Conservation (phyloP, 176 grass and related monocot genomes). For the Guadua angustifolia region DNA sequence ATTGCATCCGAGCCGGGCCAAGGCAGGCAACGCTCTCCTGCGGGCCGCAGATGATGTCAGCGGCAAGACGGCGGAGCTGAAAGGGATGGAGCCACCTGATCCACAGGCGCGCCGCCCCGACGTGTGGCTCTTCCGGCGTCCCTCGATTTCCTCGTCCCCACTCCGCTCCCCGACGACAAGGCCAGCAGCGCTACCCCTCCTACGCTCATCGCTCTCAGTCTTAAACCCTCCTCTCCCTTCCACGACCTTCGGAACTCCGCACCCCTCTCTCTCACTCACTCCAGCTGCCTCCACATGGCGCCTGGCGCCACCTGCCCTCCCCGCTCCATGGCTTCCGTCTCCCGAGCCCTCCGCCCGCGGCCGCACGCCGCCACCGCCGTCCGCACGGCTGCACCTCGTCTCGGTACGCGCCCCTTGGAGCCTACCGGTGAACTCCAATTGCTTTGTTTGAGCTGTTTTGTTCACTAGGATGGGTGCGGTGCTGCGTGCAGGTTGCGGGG, state of each 20-base stretch:
- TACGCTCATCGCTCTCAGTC: neutral
- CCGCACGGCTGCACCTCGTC: slow-evolving; percentile 13
- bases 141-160: slow-evolving; percentile 33
- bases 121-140: slow-evolving; percentile 44
- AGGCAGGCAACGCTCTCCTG: neutral
- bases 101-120: slow-evolving; percentile 35
- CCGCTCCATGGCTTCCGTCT: slow-evolving; percentile 72
- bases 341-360: slow-evolving; percentile 57
- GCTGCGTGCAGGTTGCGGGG: slow-evolving; percentile 30
- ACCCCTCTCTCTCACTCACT: neutral
- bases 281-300: slow-evolving; percentile 18
- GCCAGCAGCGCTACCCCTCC: slow-evolving; percentile 13
- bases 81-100: slow-evolving; percentile 32
- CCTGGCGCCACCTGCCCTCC: slow-evolving; percentile 16
- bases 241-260: slow-evolving; percentile 1
- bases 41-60: slow-evolving; percentile 6
- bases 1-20: too few relatives aligned
- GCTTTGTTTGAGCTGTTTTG: slow-evolving; percentile 20
- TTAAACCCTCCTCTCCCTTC: slow-evolving; percentile 44
- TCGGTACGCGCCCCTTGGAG: slow-evolving; percentile 1
- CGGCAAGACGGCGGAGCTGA: neutral
- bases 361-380: slow-evolving; percentile 15
- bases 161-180: slow-evolving; percentile 1
- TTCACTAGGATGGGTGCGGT: neutral
- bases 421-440: neutral